These are phyloP conservation scores for Pichia pseudocactophila DNA, from an alignment of 805 yeast genomes.

Conservation along the genomic window DNA sequence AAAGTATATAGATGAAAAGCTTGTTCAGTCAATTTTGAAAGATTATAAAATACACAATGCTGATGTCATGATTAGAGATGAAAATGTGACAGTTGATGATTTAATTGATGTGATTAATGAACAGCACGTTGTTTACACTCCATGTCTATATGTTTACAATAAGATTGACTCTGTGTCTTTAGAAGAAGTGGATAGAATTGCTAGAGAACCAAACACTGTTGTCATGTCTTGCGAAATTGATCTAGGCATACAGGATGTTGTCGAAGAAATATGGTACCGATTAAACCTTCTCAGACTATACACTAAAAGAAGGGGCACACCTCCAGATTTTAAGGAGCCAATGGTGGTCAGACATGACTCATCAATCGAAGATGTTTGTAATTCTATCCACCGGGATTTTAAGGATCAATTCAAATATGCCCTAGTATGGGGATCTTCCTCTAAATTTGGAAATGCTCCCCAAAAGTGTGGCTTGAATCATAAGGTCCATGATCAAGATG, in stretches of 20 bases:
- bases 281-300: constrained; percentile 70
- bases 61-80: constrained; percentile 85
- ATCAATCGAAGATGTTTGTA: constrained; percentile 80
- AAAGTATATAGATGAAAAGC: constrained; percentile 68
- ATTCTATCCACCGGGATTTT: constrained; percentile 85
- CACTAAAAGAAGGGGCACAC: constrained; percentile 79
- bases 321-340: constrained; percentile 81
- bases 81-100: constrained; percentile 83
- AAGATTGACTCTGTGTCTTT: constrained; percentile 91
- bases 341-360: constrained; percentile 79
- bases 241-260: constrained; percentile 77
- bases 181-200: constrained; percentile 88
- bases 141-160: constrained; percentile 89
- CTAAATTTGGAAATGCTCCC: constrained; percentile 76
- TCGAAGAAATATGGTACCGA: constrained; percentile 90
- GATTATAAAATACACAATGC: constrained; percentile 91
- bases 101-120: constrained; percentile 88
- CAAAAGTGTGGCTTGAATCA: constrained; percentile 92
- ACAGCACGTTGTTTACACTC: constrained; percentile 77
- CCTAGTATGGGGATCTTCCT: constrained; percentile 90
- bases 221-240: constrained; percentile 90
- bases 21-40: constrained; percentile 65
- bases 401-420: constrained; percentile 91
- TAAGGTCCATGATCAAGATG: constrained; percentile 85
- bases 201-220: constrained; percentile 85